phyloP scores from a whole-genome alignment of 371 early-diverging fungal species.

The Apophysomyces ossiformis region DNA sequence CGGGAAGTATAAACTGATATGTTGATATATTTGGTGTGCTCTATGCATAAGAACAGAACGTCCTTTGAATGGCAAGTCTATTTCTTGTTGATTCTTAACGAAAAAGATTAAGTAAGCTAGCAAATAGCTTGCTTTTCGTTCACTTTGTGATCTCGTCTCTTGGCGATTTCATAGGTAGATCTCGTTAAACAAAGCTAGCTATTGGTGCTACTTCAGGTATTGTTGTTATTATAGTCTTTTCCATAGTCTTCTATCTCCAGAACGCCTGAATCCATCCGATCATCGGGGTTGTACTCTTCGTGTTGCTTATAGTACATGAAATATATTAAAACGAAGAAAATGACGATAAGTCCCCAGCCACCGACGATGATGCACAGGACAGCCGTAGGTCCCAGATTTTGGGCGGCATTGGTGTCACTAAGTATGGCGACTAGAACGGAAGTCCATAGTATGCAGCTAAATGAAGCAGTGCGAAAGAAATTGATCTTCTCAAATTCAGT shows the following conservation, averaged over 20 bases:
- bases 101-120: no score
- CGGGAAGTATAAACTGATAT: no score
- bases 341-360: conserved; percentile 58
- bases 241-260: background rate
- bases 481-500: conserved; percentile 45
- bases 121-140: no score
- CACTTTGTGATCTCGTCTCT: no score
- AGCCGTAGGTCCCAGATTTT: conserved; percentile 50
- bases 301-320: conserved; percentile 46
- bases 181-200: no score
- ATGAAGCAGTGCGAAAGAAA: conserved; percentile 62
- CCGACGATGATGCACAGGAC: conserved; percentile 57
- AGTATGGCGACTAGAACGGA: conserved; percentile 58
- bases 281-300: conserved; percentile 16
- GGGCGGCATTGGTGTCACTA: conserved; percentile 49
- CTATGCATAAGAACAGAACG: no score
- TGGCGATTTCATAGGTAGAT: no score
- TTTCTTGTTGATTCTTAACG: no score
- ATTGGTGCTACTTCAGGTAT: no score
- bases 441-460: conserved; percentile 63
- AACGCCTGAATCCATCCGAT: background rate
- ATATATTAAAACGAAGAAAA: conserved; percentile 50
- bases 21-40: no score
- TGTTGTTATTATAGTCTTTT: no score
- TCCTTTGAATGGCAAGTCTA: no score